Base-by-base conservation (phyloP, 345 rosid genomes). In the Rhizophora mangle region DNA sequence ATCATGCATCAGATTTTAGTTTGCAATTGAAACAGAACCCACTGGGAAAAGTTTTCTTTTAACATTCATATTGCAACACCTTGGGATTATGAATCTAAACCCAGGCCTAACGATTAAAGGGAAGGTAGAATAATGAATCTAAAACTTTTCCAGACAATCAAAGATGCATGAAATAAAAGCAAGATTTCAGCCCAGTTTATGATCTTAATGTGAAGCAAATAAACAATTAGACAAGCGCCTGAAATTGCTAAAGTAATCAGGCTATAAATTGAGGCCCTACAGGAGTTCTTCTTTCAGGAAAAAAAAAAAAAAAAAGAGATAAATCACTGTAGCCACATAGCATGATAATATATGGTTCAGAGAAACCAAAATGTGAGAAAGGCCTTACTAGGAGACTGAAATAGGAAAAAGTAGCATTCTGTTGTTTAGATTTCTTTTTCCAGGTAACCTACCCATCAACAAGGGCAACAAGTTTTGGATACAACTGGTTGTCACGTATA, bases 401-500 rank as follows among this genome's bases (percentile, higher is more conserved):
- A 27, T 2, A 7, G 58, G 30, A 22, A 51, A 72, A 30, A 5
- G 2, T 11, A 20, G 15, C 6, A 31, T 46, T 49, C 36, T n/a
- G 16, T 32, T 61, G 36, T 24, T 32, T 27, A 16, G 46, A 57
- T 9, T 15, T 43, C 11, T 69, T 27, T 69, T 34, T 27, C 8
- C 3, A 49, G 24, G 60, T 62, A 71, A 75, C 86, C 76, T 80
- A 95, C 99, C 91, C 96, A 26, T 87, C 83, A 58, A 87, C 96
- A 70, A 95, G 84, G 16, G 82, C 65, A 68, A 78, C 92, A 43
- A 92, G 99, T 71, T 82, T 88, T 43, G 96, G 96, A 82, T 85
- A 95, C 82, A 95, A 72, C 71, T 95, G 92, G 54, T 85, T 83
- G 75, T 92, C 99, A 19, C 99, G 92, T 69, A 95, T 80, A 49